These are phyloP conservation scores for Kwoniella botswanensis DNA, from an alignment of 768 basidiomycete genomes.

Conservation along the genomic window DNA sequence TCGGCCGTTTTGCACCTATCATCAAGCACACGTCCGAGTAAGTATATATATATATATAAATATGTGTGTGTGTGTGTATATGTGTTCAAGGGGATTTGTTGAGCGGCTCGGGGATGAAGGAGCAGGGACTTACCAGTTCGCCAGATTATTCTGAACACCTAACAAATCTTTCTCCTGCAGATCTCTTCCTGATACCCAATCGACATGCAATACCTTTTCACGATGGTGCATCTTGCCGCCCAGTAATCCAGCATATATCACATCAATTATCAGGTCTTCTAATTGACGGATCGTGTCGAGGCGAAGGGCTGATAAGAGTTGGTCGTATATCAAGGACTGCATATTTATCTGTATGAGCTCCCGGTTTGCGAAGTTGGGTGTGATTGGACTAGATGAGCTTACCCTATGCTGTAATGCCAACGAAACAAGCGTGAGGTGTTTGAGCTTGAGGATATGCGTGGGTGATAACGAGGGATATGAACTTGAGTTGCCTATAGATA, in stretches of 20 bases:
- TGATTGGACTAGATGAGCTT: slow-evolving; percentile 48
- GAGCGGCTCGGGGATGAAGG: neutral
- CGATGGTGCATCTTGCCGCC: slow-evolving; percentile 93
- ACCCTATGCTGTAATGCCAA: slow-evolving; percentile 79
- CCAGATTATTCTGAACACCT: slow-evolving; percentile 34
- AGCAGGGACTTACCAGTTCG: slow-evolving; percentile 54
- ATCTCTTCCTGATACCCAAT: slow-evolving; percentile 91
- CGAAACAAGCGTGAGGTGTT: slow-evolving; percentile 88
- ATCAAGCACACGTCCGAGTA: neutral
- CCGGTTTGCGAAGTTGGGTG: neutral
- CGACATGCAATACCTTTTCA: slow-evolving; percentile 83
- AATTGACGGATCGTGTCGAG: slow-evolving; percentile 82
- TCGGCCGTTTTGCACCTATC: slow-evolving; percentile 27
- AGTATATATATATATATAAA: no score
- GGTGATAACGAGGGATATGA: slow-evolving; percentile 69
- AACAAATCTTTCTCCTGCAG: slow-evolving; percentile 57
- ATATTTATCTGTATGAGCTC: neutral
- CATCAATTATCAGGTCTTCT: slow-evolving; percentile 96
- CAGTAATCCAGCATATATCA: slow-evolving; percentile 88
- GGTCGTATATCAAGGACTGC: slow-evolving; percentile 80
- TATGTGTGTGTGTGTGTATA: neutral
- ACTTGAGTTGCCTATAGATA: slow-evolving; percentile 9
- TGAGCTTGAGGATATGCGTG: slow-evolving; percentile 82
- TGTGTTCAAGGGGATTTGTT: no score
- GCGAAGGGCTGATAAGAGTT: slow-evolving; percentile 72